Base-by-base conservation (phyloP, 148 eudicot genomes). In the Rhododendron mucronatum region DNA sequence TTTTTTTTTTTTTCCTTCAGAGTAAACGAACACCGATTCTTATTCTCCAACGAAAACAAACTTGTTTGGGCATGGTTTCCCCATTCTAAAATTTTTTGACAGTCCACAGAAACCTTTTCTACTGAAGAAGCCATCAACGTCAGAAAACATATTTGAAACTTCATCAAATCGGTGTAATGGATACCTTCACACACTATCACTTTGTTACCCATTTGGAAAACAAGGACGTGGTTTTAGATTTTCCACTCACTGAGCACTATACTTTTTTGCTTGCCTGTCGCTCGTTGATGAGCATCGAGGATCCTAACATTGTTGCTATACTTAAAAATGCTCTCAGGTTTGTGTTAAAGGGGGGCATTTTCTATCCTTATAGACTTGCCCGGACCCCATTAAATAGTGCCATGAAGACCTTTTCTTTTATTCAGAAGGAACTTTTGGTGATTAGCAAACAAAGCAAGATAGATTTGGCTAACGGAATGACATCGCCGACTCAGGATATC, bases 381-480 rank as follows among this genome's bases (percentile, higher is more conserved):
- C 0, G 92, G 93, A 6, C 90, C 1, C 84, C 91, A 2, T 91
- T 84, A 59, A 80, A 81, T 23, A 71, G 83, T 63, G 93, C 89
- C 3, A 86, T 89, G 20, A 88, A 91, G 51, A 91, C 90, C 4
- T 61, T 91, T n/a, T 18, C 84, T 26, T 35, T 57, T 11, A 85
- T 90, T 4, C 84, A 89, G 41, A 88, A 89, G 69, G 86, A 87
- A 81, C 80, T 91, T 3, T 15, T 33, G 30, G 47, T n/a, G 44
- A 90, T 91, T 26, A 81, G 87, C 4, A 87, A 73, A 86, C 87
- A 86, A n/a, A 87, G 92, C 45, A 88, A 82, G 75, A 53, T 84
- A 2, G 91, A 90, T 26, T 78, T 89, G 45, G 86, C 48, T 0
- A 85, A 85, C 15, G 71, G 45, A 0, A 86, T 0, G 26, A 88